Evolutionary conservation across 345 rosid genomes (phyloP), one percentile per base, ranked within the genome.

Genomic region (Turritis glabra): DNA sequence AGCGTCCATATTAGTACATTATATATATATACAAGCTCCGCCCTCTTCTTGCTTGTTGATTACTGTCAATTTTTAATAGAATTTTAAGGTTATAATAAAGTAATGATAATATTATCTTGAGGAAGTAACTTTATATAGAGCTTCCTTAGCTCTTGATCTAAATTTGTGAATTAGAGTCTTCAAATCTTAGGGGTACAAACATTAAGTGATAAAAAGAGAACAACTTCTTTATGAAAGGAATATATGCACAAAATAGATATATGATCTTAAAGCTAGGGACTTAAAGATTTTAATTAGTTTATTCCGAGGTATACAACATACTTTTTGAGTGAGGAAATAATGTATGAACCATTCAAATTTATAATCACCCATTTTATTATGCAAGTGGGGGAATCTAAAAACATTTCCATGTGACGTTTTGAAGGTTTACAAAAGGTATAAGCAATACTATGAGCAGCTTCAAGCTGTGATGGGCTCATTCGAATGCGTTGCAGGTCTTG

Each of bases 401-500:
- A 18, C 32, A 69, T 76, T 79, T 75, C 26, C 7, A 7, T 52
- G 13, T 80, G 62, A 71, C 58, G 5, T 61, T 23, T 52, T 35
- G 12, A 75, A 92, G 97, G 90, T 92, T 15, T 92, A 84, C 83
- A 80, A 84, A 76, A 87, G 92, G 82, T 92, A 92, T 82, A 90
- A 85, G 83, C 96, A 84, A 41, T 90, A 90, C 83, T 88, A 80
- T 63, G 92, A 90, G 74, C 97, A 92, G 73, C 84, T 92, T 81
- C 90, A 92, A 80, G 82, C 86, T 21, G 92, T 90, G 22, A 85
- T 88, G 63, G 89, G 88, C 7, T 88, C 94, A 10, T 92, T 92
- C 15, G 90, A 88, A 76, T 90, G 83, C 19, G 96, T 92, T 5
- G 86, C 97, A 0, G 97, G 96, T 68, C 85, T 92, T 1, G 90